Evolutionary conservation across 139 green algal genomes (phyloP).

Genomic region (Chlamydomonas eustigma): DNA sequence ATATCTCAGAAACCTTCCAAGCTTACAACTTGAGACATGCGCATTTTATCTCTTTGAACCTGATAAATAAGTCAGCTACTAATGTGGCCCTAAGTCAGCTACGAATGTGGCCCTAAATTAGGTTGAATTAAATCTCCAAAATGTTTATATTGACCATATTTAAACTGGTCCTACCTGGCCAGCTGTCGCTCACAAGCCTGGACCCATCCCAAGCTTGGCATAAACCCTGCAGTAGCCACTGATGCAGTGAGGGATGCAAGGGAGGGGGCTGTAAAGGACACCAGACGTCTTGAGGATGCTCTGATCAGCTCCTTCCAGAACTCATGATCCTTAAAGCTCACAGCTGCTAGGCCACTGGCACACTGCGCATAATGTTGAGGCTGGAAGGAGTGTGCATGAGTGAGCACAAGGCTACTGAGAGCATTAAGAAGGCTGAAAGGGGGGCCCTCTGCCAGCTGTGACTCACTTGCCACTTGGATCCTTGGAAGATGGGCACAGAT

Average conservation of each 20-base stretch:
- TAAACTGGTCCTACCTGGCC: neutral
- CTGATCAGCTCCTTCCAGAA: constrained; percentile 13
- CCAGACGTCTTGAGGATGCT: neutral
- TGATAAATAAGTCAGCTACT: no score
- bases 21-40: no score
- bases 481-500: neutral
- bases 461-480: neutral
- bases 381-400: neutral
- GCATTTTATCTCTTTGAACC: no score
- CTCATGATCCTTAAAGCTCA: neutral
- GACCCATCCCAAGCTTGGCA: constrained; percentile 17
- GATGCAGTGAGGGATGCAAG: neutral
- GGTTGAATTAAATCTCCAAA: no score
- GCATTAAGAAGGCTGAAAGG: neutral
- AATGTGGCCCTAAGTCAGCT: no score
- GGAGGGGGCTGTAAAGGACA: neutral
- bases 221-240: neutral
- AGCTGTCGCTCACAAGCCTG: constrained; percentile 9
- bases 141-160: no score
- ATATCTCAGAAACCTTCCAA: no score
- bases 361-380: constrained; percentile 2
- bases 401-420: neutral
- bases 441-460: neutral
- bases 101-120: no score
- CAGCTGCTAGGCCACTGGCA: neutral